Evolutionary conservation across 2,329 filamentous ascomycete species (phyloP), one percentile per base, ranked within the genome.

Genomic region (Ophiostoma australiae): DNA sequence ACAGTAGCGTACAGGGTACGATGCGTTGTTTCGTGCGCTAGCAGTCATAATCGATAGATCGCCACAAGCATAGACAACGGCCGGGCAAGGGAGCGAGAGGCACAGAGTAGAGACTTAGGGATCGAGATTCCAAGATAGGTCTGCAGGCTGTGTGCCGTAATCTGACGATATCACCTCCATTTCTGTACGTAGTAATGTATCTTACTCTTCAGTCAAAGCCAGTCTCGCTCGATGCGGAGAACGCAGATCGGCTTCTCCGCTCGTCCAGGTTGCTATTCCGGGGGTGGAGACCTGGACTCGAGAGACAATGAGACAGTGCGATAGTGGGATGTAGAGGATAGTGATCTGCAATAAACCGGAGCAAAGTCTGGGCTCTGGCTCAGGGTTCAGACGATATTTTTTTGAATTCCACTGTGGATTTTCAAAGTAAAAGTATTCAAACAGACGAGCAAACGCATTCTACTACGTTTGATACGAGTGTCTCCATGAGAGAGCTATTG

Each of bases 311-410:
- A n/a, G 44, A n/a, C 17, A 48, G 17, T 8, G 10, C 3, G 17
- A 8, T 6, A n/a, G 44, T n/a, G 44, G n/a, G 44, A 7, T 7
- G 20, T 58, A 58, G 23, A 58, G 52, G 27, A 58, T 58, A n/a
- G 52, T 15, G 52, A 58, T 58, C 52, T 58, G 52, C 52, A 58
- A n/a, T 58, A 58, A 27, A 58, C 52, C 44, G 44, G 44, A 48
- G 44, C 17, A 48, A 48, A 48, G 6, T 8, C 6, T 7, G 37
- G 37, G 11, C 11, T n/a, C 6, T 20, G 44, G 44, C 17, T 48
- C 44, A 48, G 15, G 44, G 41, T 44, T 44, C 41, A 6, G 41
- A 48, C 3, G 4, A n/a, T 20, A 5, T n/a, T n/a, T 48, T 15
- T 20, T 20, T 48, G 41, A 48, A 20, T 48, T 20, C 41, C 41